These are phyloP conservation scores for Lizonia empirigonia DNA, from an alignment of 2,329 filamentous ascomycete genomes.

Conservation along the genomic window DNA sequence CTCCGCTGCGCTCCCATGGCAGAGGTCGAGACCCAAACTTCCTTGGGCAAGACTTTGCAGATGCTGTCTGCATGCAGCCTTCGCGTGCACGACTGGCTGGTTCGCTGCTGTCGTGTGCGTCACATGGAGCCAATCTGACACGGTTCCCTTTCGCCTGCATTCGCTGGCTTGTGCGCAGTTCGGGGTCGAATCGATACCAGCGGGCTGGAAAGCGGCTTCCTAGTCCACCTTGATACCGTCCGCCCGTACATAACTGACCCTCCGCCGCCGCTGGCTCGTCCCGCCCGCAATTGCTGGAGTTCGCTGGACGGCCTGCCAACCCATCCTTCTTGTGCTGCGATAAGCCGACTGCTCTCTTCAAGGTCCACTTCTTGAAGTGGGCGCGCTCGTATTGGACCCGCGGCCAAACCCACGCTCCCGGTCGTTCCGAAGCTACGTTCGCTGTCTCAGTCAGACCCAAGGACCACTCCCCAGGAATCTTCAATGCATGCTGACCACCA, in stretches of 20 bases:
- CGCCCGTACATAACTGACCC: conserved; percentile 31
- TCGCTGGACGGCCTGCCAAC: conserved; percentile 15
- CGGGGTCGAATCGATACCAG: conserved; percentile 34
- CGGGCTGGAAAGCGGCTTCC: conserved; percentile 31
- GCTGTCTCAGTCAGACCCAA: conserved; percentile 40
- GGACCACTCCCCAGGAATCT: conserved; percentile 28
- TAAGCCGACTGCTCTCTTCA: not conserved
- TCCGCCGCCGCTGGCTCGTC: conserved; percentile 19
- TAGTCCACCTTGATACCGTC: conserved; percentile 21
- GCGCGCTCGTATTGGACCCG: conserved; percentile 7
- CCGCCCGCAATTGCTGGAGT: conserved; percentile 15
- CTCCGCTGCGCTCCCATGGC: conserved; percentile 21
- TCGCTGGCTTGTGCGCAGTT: conserved; percentile 33
- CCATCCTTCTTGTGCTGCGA: not conserved
- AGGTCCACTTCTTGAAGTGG: conserved; percentile 2
- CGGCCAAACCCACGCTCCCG: conserved; percentile 26
- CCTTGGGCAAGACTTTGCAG: conserved; percentile 17
- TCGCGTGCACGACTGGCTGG: conserved; percentile 17
- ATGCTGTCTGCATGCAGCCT: conserved; percentile 20
- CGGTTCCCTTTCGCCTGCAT: conserved; percentile 4
- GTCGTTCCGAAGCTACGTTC: conserved; percentile 33
- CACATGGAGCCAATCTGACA: conserved; percentile 2
- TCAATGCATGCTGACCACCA: conserved; percentile 16
- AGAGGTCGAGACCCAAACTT: conserved; percentile 21
- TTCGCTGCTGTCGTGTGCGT: conserved; percentile 17